Conservation (phyloP, 352 stramenopile species). For the Pythium pyrilobum region DNA sequence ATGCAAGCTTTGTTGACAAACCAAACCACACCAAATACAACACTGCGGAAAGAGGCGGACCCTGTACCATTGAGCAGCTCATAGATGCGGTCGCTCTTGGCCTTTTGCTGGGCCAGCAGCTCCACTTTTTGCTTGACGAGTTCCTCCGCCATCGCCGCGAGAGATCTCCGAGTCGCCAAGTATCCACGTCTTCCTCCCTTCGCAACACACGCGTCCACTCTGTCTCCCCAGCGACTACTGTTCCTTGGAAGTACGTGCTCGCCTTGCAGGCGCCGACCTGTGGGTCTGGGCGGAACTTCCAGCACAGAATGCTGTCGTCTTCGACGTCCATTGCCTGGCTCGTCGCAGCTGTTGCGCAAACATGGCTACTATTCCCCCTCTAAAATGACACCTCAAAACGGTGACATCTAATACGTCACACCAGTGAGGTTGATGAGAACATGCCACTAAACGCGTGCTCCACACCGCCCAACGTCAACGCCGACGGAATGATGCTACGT, state of each 20-base stretch:
- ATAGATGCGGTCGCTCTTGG: conserved; percentile 55
- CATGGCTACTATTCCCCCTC: conserved; percentile 6
- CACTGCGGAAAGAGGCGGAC: neutral
- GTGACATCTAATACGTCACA: conserved; percentile 8
- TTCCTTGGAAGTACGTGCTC: no score
- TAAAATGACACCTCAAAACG: neutral
- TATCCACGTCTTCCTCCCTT: neutral
- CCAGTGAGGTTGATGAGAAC: neutral
- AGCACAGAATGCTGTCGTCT: conserved; percentile 7
- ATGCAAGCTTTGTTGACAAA: neutral
- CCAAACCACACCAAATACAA: neutral
- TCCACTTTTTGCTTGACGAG: conserved; percentile 77
- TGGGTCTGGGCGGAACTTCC: no score
- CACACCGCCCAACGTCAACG: no score
- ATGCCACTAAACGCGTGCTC: conserved; percentile 6
- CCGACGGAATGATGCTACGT: no score
- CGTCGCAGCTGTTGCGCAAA: neutral
- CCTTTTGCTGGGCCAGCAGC: conserved; percentile 60
- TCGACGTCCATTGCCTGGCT: neutral
- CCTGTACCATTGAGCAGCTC: conserved; percentile 44
- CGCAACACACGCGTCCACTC: neutral
- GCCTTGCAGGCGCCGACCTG: neutral
- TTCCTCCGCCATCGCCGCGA: conserved; percentile 32
- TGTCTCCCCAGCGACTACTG: no score
- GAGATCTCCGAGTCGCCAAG: no score